Conservation (phyloP, 352 stramenopile species). For the Pythium rishiriense region DNA sequence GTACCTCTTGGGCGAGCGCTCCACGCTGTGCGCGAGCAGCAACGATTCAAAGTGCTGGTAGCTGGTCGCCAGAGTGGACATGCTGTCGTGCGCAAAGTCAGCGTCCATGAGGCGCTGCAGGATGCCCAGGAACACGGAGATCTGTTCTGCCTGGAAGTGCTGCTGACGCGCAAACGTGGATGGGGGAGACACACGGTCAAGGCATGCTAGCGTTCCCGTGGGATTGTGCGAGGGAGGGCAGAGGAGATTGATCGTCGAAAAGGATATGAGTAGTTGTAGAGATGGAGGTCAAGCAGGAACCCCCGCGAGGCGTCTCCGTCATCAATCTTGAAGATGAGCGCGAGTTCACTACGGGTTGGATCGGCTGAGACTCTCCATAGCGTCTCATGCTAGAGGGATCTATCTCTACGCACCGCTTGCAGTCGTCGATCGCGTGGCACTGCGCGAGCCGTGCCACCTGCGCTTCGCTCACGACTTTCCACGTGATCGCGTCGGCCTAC, state of each 20-base stretch:
- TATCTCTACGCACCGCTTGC: constrained; percentile 43
- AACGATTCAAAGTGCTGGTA: constrained; percentile 63
- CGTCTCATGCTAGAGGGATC: too few relatives aligned
- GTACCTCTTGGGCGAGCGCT: constrained; percentile 70
- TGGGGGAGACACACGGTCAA: constrained; percentile 6
- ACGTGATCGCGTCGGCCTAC: constrained; percentile 56
- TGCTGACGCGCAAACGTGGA: constrained; percentile 65
- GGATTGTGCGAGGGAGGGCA: too few relatives aligned
- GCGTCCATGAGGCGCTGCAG: constrained; percentile 61
- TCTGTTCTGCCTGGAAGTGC: constrained; percentile 54
- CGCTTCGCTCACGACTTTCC: constrained; percentile 45
- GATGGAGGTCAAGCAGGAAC: constrained; percentile 54
- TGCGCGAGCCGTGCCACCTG: constrained; percentile 41
- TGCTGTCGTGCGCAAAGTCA: constrained; percentile 49
- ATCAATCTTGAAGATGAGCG: constrained; percentile 54
- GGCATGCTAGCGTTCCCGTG: not conserved
- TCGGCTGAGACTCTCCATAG: too few relatives aligned
- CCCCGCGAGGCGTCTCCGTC: constrained; percentile 35
- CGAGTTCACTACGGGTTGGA: constrained; percentile 45
- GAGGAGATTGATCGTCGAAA: too few relatives aligned
- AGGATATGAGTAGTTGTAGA: constrained; percentile 78
- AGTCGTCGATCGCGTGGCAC: constrained; percentile 51
- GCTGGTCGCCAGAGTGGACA: constrained; percentile 48
- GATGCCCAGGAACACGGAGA: constrained; percentile 70
- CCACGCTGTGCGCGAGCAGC: constrained; percentile 65